phyloP scores from a whole-genome alignment of 495 filamentous ascomycete species.

The Clohesyomyces aquaticus region DNA sequence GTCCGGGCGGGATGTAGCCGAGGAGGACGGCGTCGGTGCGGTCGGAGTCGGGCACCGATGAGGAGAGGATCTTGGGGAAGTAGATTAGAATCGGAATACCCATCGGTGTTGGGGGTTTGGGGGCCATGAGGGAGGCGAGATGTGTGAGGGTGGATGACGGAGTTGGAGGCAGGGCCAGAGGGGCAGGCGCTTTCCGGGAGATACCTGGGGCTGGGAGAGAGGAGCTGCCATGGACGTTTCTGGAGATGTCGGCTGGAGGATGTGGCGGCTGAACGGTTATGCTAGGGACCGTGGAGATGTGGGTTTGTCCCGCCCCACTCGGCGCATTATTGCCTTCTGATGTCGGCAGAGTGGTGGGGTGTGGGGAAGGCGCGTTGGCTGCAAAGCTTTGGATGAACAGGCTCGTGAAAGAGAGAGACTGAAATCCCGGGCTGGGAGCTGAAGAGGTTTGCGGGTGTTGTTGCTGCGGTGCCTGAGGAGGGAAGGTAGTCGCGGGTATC shows the following conservation, averaged over 20 bases:
- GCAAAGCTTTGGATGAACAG: no score
- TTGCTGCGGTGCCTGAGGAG: neutral
- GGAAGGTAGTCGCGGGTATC: neutral
- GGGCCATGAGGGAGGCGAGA: constrained; percentile 1
- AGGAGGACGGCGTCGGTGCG: constrained; percentile 24
- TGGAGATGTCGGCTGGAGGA: no score
- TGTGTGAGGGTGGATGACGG: neutral
- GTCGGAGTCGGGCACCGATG: neutral
- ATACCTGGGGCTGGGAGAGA: neutral
- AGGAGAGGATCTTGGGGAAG: constrained; percentile 10
- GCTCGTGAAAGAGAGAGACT: neutral
- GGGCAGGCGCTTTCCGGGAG: neutral
- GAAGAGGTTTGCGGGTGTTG: neutral
- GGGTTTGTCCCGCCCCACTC: no score
- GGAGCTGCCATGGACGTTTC: no score
- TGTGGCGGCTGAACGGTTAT: no score
- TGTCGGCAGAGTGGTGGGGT: no score
- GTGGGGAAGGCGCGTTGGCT: no score
- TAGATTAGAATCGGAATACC: constrained; percentile 24
- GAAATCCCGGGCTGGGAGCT: neutral
- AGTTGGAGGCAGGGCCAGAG: neutral
- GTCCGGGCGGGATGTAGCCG: constrained; percentile 7
- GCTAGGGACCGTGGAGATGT: no score
- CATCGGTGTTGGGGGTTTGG: neutral
- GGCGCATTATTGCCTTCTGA: no score